Percentiles rank a stretch among this genome's conserved stretches.
phyloP scores from a whole-genome alignment of 306 rosid species.

The Gynostemma pentaphyllum region DNA sequence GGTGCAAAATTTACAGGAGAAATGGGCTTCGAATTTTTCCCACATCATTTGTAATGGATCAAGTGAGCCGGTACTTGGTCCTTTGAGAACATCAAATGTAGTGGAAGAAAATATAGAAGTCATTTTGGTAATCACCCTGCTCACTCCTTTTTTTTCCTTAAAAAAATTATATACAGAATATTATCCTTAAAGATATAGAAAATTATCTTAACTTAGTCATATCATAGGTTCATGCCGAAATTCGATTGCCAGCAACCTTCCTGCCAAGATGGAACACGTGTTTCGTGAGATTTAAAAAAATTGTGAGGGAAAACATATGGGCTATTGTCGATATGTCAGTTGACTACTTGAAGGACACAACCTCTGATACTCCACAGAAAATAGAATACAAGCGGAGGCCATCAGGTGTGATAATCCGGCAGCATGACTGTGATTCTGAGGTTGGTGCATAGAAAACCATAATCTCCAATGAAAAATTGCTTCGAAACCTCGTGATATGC shows the following conservation, averaged over 20 bases:
- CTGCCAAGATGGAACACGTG: slow-evolving; percentile 13
- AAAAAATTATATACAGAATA: background rate
- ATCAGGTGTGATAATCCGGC: slow-evolving; percentile 20
- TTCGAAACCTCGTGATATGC: background rate
- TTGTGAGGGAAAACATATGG: background rate
- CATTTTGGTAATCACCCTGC: slow-evolving; percentile 1
- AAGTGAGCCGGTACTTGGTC: background rate
- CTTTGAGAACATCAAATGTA: background rate
- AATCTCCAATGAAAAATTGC: background rate
- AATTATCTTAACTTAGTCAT: background rate
- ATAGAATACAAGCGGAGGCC: slow-evolving; percentile 15
- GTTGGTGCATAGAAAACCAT: slow-evolving; percentile 5
- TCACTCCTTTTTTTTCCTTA: background rate
- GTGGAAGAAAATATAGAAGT: background rate
- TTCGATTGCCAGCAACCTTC: slow-evolving; percentile 15
- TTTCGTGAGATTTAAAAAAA: slow-evolving; percentile 12
- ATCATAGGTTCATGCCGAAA: slow-evolving; percentile 18
- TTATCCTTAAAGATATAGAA: background rate
- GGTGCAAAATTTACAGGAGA: slow-evolving; percentile 2
- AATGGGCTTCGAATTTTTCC: slow-evolving; percentile 14
- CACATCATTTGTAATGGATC: slow-evolving; percentile 9
- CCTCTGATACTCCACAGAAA: background rate
- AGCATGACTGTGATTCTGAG: slow-evolving; percentile 9
- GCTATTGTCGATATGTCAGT: slow-evolving; percentile 18
- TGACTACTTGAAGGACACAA: slow-evolving; percentile 11